A percentile compares a stretch with the other conserved stretches of the same genome.
These are phyloP conservation scores for Xylaria sp. DNA, from an alignment of 2,329 filamentous ascomycete species.

Conservation along the genomic window DNA sequence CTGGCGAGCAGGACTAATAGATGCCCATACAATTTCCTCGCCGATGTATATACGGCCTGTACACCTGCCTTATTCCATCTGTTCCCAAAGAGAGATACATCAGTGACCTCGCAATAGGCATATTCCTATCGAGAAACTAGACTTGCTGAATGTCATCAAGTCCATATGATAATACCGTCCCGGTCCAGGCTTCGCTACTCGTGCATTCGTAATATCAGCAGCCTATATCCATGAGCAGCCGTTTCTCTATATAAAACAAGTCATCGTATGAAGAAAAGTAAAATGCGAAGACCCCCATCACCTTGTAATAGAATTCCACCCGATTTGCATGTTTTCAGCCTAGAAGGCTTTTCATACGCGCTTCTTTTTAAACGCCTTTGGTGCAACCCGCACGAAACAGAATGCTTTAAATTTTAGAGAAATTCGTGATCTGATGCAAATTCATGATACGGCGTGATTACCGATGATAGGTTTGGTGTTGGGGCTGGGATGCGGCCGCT, in stretches of 20 bases:
- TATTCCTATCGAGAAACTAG: background rate
- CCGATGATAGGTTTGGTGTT: constrained; percentile 23
- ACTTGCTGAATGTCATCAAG: background rate
- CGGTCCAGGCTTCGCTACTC: background rate
- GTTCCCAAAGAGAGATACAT: background rate
- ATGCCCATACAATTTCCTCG: background rate
- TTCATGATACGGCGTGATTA: constrained; percentile 18
- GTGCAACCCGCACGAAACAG: constrained; percentile 15
- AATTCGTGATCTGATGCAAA: constrained; percentile 4
- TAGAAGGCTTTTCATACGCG: background rate
- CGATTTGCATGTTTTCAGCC: background rate
- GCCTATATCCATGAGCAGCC: background rate
- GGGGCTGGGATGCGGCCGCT: constrained; percentile 18
- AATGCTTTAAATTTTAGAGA: constrained; percentile 4
- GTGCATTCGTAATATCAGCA: constrained; percentile 6
- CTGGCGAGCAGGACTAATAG: background rate
- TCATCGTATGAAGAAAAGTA: constrained; percentile 1
- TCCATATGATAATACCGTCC: background rate
- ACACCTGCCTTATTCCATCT: background rate
- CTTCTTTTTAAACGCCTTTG: constrained; percentile 22
- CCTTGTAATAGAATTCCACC: too few relatives aligned
- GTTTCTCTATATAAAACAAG: constrained; percentile 12
- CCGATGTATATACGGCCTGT: background rate
- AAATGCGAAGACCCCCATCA: background rate
- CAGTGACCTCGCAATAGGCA: background rate